Evolutionary conservation across 441 rosid species (phyloP).

Genomic region (Flueggea neowawraea): DNA sequence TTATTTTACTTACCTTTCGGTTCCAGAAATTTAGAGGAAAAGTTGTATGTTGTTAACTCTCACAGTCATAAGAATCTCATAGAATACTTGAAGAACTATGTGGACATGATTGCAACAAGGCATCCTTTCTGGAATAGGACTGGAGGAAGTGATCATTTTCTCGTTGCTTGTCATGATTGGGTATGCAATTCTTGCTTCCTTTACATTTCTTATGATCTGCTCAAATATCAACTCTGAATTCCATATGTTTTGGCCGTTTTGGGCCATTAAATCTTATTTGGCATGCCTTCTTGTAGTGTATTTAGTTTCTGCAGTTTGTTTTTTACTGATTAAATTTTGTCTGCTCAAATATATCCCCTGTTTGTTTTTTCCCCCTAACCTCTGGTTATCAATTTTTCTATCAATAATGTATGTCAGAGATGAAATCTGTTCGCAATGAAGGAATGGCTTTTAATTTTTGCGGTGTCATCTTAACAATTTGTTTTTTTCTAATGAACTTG

Average conservation of each 20-base stretch:
- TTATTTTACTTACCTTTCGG: conserved; percentile 88
- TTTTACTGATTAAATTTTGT: too few species aligned
- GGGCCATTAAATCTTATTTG: too few species aligned
- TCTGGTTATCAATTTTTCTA: too few species aligned
- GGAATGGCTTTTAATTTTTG: background rate
- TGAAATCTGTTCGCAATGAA: too few species aligned
- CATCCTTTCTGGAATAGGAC: conserved; percentile 88
- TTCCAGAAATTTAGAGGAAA: conserved; percentile 66
- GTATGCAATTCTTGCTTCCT: conserved; percentile 32
- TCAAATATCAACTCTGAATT: too few species aligned
- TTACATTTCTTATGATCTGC: background rate
- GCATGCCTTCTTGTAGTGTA: too few species aligned
- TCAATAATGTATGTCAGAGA: too few species aligned
- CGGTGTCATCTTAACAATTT: background rate
- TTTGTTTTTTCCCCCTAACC: too few species aligned
- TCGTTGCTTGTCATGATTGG: conserved; percentile 99
- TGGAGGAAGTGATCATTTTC: conserved; percentile 85
- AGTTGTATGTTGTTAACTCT: conserved; percentile 61
- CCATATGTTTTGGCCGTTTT: too few species aligned
- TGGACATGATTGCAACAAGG: conserved; percentile 55
- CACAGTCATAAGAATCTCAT: conserved; percentile 58
- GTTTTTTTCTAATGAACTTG: background rate
- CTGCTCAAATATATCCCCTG: too few species aligned
- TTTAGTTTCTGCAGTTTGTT: too few species aligned
- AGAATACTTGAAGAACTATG: conserved; percentile 47